Percentiles rank a stretch among this genome's conserved stretches.
Conservation (phyloP, 1,284 basidiomycete species). For the Moesziomyces sp. region DNA sequence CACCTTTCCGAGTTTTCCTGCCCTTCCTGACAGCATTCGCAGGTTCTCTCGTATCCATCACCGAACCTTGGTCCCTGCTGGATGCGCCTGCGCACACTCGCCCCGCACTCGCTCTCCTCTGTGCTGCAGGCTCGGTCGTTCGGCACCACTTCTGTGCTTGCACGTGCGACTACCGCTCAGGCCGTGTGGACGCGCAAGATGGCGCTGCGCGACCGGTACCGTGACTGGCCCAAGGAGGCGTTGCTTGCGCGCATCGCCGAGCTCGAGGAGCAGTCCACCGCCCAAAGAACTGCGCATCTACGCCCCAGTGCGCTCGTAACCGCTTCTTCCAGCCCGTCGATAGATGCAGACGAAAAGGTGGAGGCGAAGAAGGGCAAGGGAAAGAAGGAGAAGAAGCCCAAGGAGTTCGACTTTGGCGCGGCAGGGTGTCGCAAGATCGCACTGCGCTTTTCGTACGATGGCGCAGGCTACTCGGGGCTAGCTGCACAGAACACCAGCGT, state of each 20-base stretch:
- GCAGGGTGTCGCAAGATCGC: slow-evolving; percentile 87
- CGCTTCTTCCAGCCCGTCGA: neutral
- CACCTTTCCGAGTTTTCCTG: too few species aligned
- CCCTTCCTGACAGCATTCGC: too few species aligned
- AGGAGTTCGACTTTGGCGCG: slow-evolving; percentile 75
- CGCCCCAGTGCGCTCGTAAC: slow-evolving; percentile 3
- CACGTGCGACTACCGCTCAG: slow-evolving; percentile 4
- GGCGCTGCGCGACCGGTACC: slow-evolving; percentile 47
- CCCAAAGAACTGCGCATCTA: slow-evolving; percentile 11
- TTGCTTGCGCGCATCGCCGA: slow-evolving; percentile 54
- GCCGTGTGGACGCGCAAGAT: slow-evolving; percentile 43
- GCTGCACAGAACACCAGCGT: slow-evolving; percentile 73
- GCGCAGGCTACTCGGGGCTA: slow-evolving; percentile 89
- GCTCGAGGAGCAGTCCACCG: slow-evolving; percentile 39
- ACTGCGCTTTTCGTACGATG: slow-evolving; percentile 89
- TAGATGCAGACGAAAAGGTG: neutral
- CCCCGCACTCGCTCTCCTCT: too few species aligned
- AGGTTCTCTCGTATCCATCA: too few species aligned
- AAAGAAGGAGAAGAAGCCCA: slow-evolving; percentile 33
- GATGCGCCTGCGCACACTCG: too few species aligned
- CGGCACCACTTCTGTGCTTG: neutral
- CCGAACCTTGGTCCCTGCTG: too few species aligned
- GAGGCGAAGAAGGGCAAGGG: slow-evolving; percentile 8
- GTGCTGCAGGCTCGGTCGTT: neutral
- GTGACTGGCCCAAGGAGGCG: slow-evolving; percentile 44